Percentiles rank a stretch among this genome's conserved stretches.
Evolutionary conservation across 495 filamentous ascomycete genomes (phyloP).

Genomic region (Penicillium goetzii): DNA sequence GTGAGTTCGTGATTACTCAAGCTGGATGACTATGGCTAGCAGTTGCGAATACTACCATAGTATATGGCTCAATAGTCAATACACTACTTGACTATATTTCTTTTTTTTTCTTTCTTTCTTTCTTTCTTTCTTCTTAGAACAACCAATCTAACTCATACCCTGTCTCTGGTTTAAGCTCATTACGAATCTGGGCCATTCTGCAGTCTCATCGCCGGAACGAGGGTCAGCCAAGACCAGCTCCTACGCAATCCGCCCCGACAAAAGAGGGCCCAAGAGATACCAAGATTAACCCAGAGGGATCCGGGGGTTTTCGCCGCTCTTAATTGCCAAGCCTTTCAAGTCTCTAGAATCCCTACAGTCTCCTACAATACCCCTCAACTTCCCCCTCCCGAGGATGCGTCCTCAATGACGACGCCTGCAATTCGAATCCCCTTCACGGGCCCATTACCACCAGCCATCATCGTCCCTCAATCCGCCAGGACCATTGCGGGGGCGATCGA

Average conservation of each 20-base stretch:
- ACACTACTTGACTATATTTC: not conserved
- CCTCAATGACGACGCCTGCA: constrained; percentile 65
- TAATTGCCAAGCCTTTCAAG: constrained; percentile 4
- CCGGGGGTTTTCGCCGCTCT: constrained; percentile 9
- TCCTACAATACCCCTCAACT: not conserved
- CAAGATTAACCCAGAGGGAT: not conserved
- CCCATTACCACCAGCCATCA: constrained; percentile 75
- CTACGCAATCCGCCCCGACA: not conserved
- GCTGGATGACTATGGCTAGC: constrained; percentile 5
- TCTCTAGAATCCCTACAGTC: not conserved
- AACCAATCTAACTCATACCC: not conserved
- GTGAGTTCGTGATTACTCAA: not conserved
- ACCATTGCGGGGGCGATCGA: constrained; percentile 74
- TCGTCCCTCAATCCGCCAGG: constrained; percentile 70
- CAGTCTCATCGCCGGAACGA: constrained; percentile 1
- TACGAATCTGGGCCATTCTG: constrained; percentile 1
- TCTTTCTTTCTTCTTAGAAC: not conserved
- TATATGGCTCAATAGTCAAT: not conserved
- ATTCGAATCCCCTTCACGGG: constrained; percentile 92
- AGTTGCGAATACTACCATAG: not conserved
- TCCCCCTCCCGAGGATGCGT: constrained; percentile 31
- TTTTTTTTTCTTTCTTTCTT: not conserved
- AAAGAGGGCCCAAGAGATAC: not conserved
- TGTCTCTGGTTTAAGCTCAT: constrained; percentile 1
- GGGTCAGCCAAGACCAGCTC: constrained; percentile 18